phyloP scores from a whole-genome alignment of 1,139 yeast genomes.

The Protomyces macrosporus region DNA sequence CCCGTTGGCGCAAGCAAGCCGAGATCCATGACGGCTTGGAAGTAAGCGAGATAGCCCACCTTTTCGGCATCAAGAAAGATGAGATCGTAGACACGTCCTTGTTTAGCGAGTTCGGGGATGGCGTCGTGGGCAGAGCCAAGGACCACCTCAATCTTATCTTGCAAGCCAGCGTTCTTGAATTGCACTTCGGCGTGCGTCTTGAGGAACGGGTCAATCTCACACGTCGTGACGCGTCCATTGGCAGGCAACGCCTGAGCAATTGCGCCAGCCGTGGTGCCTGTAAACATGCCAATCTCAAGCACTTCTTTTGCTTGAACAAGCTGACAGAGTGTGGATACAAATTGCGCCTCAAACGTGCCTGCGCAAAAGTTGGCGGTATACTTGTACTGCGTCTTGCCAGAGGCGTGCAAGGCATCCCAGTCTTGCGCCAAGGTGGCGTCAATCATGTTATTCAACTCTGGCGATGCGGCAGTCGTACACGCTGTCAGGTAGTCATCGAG shows the following conservation, averaged over 20 bases:
- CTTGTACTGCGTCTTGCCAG: conserved; percentile 21
- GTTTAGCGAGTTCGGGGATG: conserved; percentile 16
- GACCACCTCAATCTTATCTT: conserved; percentile 17
- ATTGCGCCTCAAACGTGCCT: conserved; percentile 25
- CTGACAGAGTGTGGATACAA: conserved; percentile 21
- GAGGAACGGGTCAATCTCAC: conserved; percentile 24
- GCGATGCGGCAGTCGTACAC: conserved; percentile 17
- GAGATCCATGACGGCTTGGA: conserved; percentile 17
- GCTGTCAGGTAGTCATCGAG: conserved; percentile 23
- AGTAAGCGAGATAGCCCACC: conserved; percentile 25
- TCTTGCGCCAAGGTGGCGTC: conserved; percentile 21
- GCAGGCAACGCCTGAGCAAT: conserved; percentile 19
- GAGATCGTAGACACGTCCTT: conserved; percentile 14
- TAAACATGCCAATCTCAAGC: conserved; percentile 25
- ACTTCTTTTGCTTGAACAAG: conserved; percentile 18
- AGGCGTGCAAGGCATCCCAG: conserved; percentile 18
- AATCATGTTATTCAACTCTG: conserved; percentile 9
- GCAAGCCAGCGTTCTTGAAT: conserved; percentile 21
- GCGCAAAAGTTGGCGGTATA: conserved; percentile 25
- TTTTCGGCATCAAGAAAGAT: conserved; percentile 27
- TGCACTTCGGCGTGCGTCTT: conserved; percentile 5
- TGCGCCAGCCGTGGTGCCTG: conserved; percentile 25
- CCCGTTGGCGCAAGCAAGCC: conserved; percentile 19
- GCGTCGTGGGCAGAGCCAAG: conserved; percentile 24
- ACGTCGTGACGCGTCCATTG: conserved; percentile 21